A percentile compares a stretch with the other conserved stretches of the same genome.
phyloP scores from a whole-genome alignment of 345 rosid genomes.

The Citrus hindsii region DNA sequence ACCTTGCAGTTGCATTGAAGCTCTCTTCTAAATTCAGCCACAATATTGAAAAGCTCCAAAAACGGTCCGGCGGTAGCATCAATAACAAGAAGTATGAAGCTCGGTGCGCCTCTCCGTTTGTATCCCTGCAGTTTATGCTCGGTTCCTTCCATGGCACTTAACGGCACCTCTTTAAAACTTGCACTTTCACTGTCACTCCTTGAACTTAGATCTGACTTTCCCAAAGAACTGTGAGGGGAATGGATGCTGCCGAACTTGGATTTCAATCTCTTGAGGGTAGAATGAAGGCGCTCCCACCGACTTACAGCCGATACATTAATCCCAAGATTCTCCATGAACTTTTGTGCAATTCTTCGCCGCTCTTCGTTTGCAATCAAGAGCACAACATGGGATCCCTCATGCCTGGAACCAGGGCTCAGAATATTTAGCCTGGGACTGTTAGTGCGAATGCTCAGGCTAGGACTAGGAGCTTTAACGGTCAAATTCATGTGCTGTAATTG shows the following conservation, averaged over 20 bases:
- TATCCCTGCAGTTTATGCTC: constrained; percentile 30
- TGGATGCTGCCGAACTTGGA: constrained; percentile 16
- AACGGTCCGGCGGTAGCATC: constrained; percentile 53
- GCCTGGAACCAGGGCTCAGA: constrained; percentile 38
- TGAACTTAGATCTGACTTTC: constrained; percentile 39
- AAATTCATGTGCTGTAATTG: constrained; percentile 19
- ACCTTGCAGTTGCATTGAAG: constrained; percentile 41
- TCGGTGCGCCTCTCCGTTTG: constrained; percentile 19
- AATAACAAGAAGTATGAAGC: constrained; percentile 50
- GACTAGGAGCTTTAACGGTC: constrained; percentile 28
- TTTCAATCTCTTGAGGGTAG: constrained; percentile 32
- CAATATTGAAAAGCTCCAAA: constrained; percentile 23
- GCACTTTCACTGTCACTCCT: constrained; percentile 30
- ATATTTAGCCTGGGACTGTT: constrained; percentile 39
- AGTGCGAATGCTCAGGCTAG: constrained; percentile 22
- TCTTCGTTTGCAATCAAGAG: constrained; percentile 51
- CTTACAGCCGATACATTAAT: constrained; percentile 43
- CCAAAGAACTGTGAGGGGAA: constrained; percentile 43
- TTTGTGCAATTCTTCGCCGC: constrained; percentile 44
- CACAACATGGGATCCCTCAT: constrained; percentile 65
- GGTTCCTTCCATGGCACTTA: constrained; percentile 46
- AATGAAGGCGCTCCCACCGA: constrained; percentile 39
- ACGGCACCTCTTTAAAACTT: constrained; percentile 46
- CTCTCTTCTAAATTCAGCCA: constrained; percentile 47
- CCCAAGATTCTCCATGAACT: constrained; percentile 49